Base-by-base conservation (phyloP, 1,139 yeast species). In the Nadsonia starkeyi-henricii region DNA sequence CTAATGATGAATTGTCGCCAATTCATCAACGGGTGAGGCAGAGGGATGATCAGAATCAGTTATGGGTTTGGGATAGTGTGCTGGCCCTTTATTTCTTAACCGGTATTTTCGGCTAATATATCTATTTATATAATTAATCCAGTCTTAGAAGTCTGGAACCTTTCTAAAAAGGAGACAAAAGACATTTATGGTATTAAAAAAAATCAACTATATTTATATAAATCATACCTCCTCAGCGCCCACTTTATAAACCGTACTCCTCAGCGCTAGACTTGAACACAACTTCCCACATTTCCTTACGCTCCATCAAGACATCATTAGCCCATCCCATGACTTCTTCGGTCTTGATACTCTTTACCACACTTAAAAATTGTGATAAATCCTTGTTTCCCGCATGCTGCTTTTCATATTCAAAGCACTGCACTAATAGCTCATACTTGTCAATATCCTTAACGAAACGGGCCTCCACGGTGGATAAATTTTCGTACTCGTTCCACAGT, bases 401-500 rank as follows among this genome's bases (percentile, higher is more conserved):
- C 58, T 77, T 58, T 65, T 88, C 96, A 60, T 88, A 91, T 64
- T 89, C 97, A 70, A 84, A 80, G 20, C 95, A 84, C 65, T 91
- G 96, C 55, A 85, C 77, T 55, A 89, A 71, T 78, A 91, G 79
- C 67, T 91, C 98, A 60, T 79, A 85, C 72, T 91, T 91, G 65
- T 91, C 98, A 51, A 91, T 79, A 63, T 91, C 97, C 65, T 91
- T 91, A 51, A 88, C 95, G 58, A 85, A 85, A 50, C 81, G 73
- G 4, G 97, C 96, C 64, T 91, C 98, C 21, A 77, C 65, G 46
- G 82, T 75, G 56, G 89, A 72, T 56, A 85, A 80, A 58, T 83
- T 80, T 66, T 91, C 98, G 65, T 91, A 91, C 64, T 89, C 96
- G 52, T 80, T 69, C 96, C 97, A 91, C 54, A 81, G 73, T 44